Evolutionary conservation across 768 basidiomycete species (phyloP).

Genomic region (Coprinopsis strossmayeri): DNA sequence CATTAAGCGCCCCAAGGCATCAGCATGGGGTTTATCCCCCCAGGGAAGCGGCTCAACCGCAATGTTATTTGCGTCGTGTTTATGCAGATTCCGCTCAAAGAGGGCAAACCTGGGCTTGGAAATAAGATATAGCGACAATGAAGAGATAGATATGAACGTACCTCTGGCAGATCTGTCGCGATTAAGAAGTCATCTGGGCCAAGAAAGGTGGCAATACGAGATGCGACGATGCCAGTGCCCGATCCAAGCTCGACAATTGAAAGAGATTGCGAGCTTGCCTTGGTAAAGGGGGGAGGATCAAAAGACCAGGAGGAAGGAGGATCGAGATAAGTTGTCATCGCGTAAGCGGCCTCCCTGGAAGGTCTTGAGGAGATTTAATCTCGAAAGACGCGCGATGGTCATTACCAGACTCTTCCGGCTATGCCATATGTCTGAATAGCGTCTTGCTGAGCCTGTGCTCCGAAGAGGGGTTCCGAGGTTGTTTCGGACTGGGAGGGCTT

Average conservation of each 20-base stretch:
- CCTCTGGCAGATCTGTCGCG: slow-evolving; percentile 76
- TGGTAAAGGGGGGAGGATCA: slow-evolving; percentile 37
- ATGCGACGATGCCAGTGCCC: slow-evolving; percentile 62
- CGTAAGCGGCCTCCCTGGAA: slow-evolving; percentile 69
- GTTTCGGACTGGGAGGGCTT: slow-evolving; percentile 16
- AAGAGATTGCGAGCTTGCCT: slow-evolving; percentile 22
- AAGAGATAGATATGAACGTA: slow-evolving; percentile 24
- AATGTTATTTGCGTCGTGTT: slow-evolving; percentile 1
- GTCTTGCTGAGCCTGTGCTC: slow-evolving; percentile 36
- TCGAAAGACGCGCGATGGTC: slow-evolving; percentile 7
- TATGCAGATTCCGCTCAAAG: slow-evolving; percentile 31
- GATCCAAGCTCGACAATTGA: slow-evolving; percentile 74
- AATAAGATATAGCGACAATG: neutral
- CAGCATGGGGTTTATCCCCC: slow-evolving; percentile 49
- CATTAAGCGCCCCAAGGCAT: neutral
- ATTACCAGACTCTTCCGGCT: slow-evolving; percentile 79
- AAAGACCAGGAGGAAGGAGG: slow-evolving; percentile 33
- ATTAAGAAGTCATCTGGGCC: slow-evolving; percentile 41
- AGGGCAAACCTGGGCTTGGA: slow-evolving; percentile 37
- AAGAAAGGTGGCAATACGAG: slow-evolving; percentile 27
- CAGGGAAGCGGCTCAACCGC: slow-evolving; percentile 59
- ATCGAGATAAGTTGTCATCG: slow-evolving; percentile 49
- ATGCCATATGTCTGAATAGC: slow-evolving; percentile 75
- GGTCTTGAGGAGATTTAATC: neutral
- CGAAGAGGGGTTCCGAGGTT: slow-evolving; percentile 21